Evolutionary conservation across 2,329 filamentous ascomycete genomes (phyloP).

Genomic region (Daldinia eschscholtzii): DNA sequence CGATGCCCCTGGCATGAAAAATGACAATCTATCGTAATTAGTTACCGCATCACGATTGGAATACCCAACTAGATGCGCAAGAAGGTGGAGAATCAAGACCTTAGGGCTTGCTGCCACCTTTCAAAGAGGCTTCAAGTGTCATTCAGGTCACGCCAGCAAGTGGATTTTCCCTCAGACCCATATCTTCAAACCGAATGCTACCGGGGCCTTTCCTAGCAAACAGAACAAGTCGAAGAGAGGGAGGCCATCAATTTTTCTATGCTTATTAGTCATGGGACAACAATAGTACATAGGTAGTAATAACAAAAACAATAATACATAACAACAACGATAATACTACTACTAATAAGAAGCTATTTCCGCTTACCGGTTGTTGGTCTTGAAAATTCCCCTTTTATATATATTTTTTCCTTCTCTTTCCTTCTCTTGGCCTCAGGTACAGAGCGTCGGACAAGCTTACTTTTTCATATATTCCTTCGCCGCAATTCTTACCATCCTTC

Average conservation of each 20-base stretch:
- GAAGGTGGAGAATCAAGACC: constrained; percentile 25
- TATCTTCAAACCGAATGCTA: constrained; percentile 34
- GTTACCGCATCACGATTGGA: constrained; percentile 7
- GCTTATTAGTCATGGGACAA: constrained; percentile 12
- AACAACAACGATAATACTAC: constrained; percentile 22
- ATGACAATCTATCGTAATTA: constrained; percentile 2
- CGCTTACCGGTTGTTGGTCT: constrained; percentile 14
- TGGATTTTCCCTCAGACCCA: constrained; percentile 35
- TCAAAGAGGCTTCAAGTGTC: constrained; percentile 17
- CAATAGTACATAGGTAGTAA: constrained; percentile 10
- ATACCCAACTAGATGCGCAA: constrained; percentile 24
- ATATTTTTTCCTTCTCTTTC: not conserved
- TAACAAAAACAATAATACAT: not conserved
- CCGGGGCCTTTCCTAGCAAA: constrained; percentile 34
- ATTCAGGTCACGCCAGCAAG: constrained; percentile 32
- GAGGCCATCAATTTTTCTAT: constrained; percentile 20
- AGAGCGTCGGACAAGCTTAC: constrained; percentile 39
- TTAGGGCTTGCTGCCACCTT: constrained; percentile 15
- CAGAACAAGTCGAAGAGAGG: constrained; percentile 11
- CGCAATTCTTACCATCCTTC: constrained; percentile 36
- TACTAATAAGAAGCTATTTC: constrained; percentile 28
- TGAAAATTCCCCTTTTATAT: not conserved
- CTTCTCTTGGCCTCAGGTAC: constrained; percentile 16
- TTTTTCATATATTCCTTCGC: constrained; percentile 36
- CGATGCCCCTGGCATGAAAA: constrained; percentile 34